Percentiles rank a stretch among this genome's conserved stretches.
Evolutionary conservation across 768 basidiomycete genomes (phyloP).

Genomic region (Mycena crocata): DNA sequence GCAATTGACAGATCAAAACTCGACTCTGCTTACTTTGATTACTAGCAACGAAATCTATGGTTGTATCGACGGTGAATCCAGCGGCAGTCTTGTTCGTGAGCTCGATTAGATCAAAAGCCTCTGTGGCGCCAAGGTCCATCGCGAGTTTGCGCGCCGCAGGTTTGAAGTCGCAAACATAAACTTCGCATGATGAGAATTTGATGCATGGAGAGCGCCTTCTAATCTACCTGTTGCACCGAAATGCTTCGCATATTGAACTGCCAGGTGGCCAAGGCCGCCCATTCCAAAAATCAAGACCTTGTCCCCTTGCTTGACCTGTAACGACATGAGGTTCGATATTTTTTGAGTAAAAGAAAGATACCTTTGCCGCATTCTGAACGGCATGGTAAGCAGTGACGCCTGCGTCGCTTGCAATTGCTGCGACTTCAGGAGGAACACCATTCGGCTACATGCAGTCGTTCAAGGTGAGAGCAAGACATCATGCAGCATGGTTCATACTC

Average conservation of each 20-base stretch:
- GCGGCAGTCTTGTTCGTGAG: slow-evolving; percentile 26
- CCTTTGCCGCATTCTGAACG: slow-evolving; percentile 30
- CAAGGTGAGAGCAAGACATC: background rate
- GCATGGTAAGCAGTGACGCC: slow-evolving; percentile 33
- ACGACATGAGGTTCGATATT: background rate
- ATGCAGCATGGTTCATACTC: background rate
- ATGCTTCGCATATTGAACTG: slow-evolving; percentile 37
- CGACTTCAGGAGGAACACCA: slow-evolving; percentile 23
- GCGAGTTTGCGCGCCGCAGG: slow-evolving; percentile 36
- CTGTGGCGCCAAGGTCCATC: slow-evolving; percentile 34
- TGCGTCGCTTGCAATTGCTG: slow-evolving; percentile 33
- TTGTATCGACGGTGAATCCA: slow-evolving; percentile 36
- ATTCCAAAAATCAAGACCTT: slow-evolving; percentile 33
- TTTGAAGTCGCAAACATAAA: slow-evolving; percentile 38
- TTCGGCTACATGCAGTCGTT: slow-evolving; percentile 14
- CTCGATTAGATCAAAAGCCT: slow-evolving; percentile 34
- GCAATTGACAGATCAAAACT: background rate
- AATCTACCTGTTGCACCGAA: slow-evolving; percentile 37
- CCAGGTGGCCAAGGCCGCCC: slow-evolving; percentile 33
- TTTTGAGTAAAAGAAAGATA: background rate
- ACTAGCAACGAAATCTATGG: slow-evolving; percentile 38
- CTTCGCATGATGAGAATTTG: slow-evolving; percentile 1
- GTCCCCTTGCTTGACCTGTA: background rate
- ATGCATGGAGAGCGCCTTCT: background rate
- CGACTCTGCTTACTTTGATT: slow-evolving; percentile 32